Conservation (phyloP, 73 alveolate genomes). For the Tetrahymena thermophila region DNA sequence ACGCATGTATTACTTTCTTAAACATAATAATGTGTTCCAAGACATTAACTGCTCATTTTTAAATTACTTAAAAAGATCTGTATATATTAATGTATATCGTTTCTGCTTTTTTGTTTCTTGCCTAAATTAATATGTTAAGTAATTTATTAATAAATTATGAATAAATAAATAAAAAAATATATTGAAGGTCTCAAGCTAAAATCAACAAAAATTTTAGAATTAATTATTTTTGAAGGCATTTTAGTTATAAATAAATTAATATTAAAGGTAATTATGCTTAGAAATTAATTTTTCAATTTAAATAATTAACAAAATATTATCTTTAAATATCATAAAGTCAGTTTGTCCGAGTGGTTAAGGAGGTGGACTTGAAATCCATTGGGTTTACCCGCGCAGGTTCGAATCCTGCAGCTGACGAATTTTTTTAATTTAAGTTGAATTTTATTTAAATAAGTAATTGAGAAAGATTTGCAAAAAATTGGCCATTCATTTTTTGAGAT, state of each 20-base stretch:
- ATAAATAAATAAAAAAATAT: no score
- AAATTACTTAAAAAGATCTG: not conserved
- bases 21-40: not conserved
- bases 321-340: conserved; percentile 4
- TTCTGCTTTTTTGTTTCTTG: no score
- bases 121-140: no score
- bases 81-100: no score
- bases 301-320: not conserved
- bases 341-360: conserved; percentile 64
- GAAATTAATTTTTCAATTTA: not conserved
- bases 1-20: not conserved
- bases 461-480: no score
- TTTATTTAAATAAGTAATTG: no score
- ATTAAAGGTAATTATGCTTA: no score
- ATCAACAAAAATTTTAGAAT: no score
- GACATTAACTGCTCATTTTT: not conserved
- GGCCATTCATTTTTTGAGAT: no score
- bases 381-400: conserved; percentile 64
- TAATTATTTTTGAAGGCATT: not conserved
- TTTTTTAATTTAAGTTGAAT: no score
- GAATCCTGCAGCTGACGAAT: conserved; percentile 57
- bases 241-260: not conserved
- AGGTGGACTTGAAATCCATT: conserved; percentile 59
- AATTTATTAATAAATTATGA: no score
- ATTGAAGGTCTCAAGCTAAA: no score